Conservation (phyloP, 306 rosid species). For the Prosopis cineraria region DNA sequence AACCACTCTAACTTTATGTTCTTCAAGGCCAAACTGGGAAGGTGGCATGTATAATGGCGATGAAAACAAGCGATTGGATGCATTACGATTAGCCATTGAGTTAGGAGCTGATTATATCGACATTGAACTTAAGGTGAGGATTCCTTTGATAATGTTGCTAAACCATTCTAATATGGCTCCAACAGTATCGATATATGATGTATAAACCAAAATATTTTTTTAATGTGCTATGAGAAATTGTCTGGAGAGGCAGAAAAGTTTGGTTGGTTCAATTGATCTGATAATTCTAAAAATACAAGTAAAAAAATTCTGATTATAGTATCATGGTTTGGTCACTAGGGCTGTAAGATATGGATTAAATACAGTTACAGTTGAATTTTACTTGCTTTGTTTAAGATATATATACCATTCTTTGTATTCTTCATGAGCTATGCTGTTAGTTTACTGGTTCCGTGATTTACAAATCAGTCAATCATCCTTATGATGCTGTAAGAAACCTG, state of each 20-base stretch:
- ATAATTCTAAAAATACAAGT: neutral
- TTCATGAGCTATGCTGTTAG: neutral
- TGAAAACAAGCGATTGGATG: slow-evolving; percentile 67
- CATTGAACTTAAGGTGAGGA: slow-evolving; percentile 78
- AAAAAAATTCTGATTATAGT: neutral
- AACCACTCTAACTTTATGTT: slow-evolving; percentile 27
- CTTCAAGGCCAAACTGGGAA: slow-evolving; percentile 80
- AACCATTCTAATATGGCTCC: slow-evolving; percentile 20
- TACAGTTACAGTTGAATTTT: neutral
- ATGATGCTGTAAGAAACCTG: slow-evolving; percentile 24
- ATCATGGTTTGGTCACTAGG: neutral
- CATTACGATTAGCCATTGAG: slow-evolving; percentile 71
- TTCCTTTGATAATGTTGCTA: slow-evolving; percentile 8
- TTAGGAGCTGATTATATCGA: slow-evolving; percentile 87
- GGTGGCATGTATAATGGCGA: slow-evolving; percentile 88
- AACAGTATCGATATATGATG: neutral
- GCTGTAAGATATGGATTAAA: neutral
- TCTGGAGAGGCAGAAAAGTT: neutral
- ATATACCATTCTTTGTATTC: neutral
- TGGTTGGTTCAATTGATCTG: slow-evolving; percentile 28
- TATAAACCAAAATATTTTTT: neutral
- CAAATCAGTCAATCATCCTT: slow-evolving; percentile 24
- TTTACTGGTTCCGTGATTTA: slow-evolving; percentile 6
- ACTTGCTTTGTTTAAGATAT: slow-evolving; percentile 15
- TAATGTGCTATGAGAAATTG: neutral